Base-by-base conservation (phyloP, 2,329 filamentous ascomycete species). In the Diatrype stigma region DNA sequence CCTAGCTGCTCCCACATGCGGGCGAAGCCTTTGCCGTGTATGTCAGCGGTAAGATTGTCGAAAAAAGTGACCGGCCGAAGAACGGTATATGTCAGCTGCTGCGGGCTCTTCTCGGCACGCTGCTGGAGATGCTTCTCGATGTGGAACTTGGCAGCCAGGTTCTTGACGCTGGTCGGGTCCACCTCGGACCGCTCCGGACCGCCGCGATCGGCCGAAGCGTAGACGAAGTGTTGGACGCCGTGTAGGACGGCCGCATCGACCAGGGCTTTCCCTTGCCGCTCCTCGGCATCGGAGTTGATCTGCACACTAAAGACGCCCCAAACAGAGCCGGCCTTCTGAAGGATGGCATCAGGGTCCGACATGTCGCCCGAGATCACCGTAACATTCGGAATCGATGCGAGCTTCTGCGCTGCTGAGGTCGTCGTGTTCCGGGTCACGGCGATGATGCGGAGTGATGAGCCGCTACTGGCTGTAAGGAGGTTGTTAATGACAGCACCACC, bases 11-110 rank as follows among this genome's bases (percentile, higher is more conserved):
- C 60, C 63, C 67, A 67, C 38, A 60, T 66, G 22, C 65, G 63
- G 1, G 62, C 52, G 49, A 68, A 67, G 7, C 63, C 64, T 8
- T 59, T 61, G 45, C 64, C 65, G 2, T 65, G 53, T n/a, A 69
- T 52, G 42, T 64, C 62, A 12, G 60, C 50, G 0, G 52, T 53
- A n/a, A 68, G 49, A 59, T 76, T 76, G 1, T 85, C 81, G 63
- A 82, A 76, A 65, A 85, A 86, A 0, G 76, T 78, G 0, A 77
- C 74, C 0, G 81, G 82, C 0, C 81, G 74, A 2, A 85, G 67
- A 47, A 85, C 78, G 0, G 79, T 82, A 70, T 76, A 85, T 2
- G 67, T 68, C 78, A 82, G 80, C 0, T 58, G 32, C 23, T 52
- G 64, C 0, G 68, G 67, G 1, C 67, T 67, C 12, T 66, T 67